Evolutionary conservation across 495 filamentous ascomycete species (phyloP).

Genomic region (Delitschia confertaspora): DNA sequence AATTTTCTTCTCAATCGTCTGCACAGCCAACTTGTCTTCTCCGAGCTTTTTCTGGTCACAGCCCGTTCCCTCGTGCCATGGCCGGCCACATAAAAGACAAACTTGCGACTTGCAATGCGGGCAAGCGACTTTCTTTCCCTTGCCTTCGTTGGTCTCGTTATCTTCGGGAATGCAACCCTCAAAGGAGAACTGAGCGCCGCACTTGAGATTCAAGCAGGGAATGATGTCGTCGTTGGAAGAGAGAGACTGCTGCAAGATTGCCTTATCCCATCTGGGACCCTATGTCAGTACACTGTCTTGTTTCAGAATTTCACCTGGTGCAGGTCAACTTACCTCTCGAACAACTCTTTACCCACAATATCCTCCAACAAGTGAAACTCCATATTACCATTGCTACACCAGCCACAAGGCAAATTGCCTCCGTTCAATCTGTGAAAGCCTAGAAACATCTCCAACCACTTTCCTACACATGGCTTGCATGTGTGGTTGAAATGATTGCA

Average conservation of each 20-base stretch:
- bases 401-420: background rate
- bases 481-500: slow-evolving; percentile 6
- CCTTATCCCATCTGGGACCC: slow-evolving; percentile 9
- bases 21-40: slow-evolving; percentile 3
- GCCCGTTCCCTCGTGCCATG: slow-evolving; percentile 1
- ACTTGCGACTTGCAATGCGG: slow-evolving; percentile 6
- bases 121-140: slow-evolving; percentile 3
- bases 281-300: background rate
- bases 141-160: too few species aligned
- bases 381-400: background rate
- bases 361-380: background rate
- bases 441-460: background rate
- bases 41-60: background rate
- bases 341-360: background rate
- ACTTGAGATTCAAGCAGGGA: slow-evolving; percentile 1
- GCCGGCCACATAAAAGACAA: slow-evolving; percentile 5
- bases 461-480: slow-evolving; percentile 2
- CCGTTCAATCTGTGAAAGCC: background rate
- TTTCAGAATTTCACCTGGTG: background rate
- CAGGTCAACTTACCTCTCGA: slow-evolving; percentile 4
- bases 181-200: slow-evolving; percentile 9
- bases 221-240: background rate
- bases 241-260: background rate
- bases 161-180: background rate
- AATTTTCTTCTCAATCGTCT: slow-evolving; percentile 9